Evolutionary conservation across 2,329 filamentous ascomycete species (phyloP).

Genomic region (Drechslerella coelobrocha): DNA sequence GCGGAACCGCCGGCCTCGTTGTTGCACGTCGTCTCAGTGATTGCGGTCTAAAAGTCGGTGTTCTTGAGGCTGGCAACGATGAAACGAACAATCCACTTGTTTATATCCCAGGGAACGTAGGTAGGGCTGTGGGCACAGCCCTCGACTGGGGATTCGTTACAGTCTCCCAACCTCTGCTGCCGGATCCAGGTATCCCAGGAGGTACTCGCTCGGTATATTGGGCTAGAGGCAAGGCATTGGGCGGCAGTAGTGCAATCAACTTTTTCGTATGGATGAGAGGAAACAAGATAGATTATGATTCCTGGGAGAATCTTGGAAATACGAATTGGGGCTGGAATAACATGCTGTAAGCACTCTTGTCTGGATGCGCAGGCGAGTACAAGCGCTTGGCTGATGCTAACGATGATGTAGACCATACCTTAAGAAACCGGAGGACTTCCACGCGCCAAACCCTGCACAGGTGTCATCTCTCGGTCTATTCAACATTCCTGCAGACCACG

Average conservation of each 20-base stretch:
- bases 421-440: conserved; percentile 48
- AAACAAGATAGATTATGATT: conserved; percentile 63
- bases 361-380: not conserved
- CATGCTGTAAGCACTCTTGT: conserved; percentile 55
- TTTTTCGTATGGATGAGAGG: conserved; percentile 59
- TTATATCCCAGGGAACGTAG: conserved; percentile 33
- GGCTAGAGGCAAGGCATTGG: conserved; percentile 54
- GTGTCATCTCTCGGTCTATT: conserved; percentile 12
- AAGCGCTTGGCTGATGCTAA: not conserved
- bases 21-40: conserved; percentile 60
- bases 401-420: conserved; percentile 39
- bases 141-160: conserved; percentile 43
- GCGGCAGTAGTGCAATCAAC: conserved; percentile 57
- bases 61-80: conserved; percentile 35
- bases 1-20: conserved; percentile 62
- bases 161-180: conserved; percentile 15
- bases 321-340: conserved; percentile 66
- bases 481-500: conserved; percentile 29
- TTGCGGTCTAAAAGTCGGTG: conserved; percentile 30
- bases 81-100: conserved; percentile 30
- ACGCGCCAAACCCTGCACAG: conserved; percentile 9
- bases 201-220: conserved; percentile 13
- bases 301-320: conserved; percentile 67
- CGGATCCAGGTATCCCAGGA: too few relatives aligned
- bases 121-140: conserved; percentile 24